phyloP scores from a whole-genome alignment of 345 rosid species.

The Murraya paniculata region DNA sequence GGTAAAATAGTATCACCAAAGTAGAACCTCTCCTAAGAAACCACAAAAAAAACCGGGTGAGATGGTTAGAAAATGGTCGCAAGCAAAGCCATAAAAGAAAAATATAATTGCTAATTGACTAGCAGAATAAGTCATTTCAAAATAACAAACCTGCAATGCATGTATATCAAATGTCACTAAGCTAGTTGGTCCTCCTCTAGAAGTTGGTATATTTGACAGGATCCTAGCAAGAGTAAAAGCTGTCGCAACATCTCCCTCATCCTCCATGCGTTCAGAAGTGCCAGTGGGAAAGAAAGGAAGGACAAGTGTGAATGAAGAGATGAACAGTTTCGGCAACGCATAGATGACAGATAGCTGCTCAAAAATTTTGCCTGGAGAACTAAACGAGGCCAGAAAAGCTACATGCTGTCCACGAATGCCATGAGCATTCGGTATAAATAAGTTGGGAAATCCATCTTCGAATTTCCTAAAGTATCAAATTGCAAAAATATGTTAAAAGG shows the following conservation, averaged over 20 bases:
- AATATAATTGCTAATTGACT: background rate
- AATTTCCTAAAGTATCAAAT: constrained; percentile 52
- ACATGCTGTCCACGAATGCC: constrained; percentile 91
- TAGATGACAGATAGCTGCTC: constrained; percentile 93
- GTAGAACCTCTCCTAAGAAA: constrained; percentile 86
- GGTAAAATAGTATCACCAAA: constrained; percentile 92
- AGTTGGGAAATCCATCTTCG: constrained; percentile 90
- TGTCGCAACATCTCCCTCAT: constrained; percentile 94
- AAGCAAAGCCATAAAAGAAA: background rate
- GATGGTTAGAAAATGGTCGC: background rate
- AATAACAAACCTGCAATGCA: constrained; percentile 73
- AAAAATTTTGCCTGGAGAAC: constrained; percentile 84
- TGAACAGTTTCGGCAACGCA: constrained; percentile 84
- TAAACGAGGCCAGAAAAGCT: constrained; percentile 91
- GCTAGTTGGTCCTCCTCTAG: constrained; percentile 95
- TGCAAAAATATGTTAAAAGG: background rate
- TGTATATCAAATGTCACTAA: constrained; percentile 97
- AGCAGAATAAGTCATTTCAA: background rate
- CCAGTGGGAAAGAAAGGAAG: constrained; percentile 98
- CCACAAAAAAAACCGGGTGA: constrained; percentile 4
- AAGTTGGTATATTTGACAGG: constrained; percentile 75
- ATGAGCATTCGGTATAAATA: constrained; percentile 92
- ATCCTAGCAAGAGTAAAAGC: constrained; percentile 98
- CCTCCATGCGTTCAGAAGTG: constrained; percentile 98
- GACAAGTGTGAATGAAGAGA: constrained; percentile 89